Conservation (phyloP, 768 basidiomycete species). For the Leccinum olivaceopallidum region DNA sequence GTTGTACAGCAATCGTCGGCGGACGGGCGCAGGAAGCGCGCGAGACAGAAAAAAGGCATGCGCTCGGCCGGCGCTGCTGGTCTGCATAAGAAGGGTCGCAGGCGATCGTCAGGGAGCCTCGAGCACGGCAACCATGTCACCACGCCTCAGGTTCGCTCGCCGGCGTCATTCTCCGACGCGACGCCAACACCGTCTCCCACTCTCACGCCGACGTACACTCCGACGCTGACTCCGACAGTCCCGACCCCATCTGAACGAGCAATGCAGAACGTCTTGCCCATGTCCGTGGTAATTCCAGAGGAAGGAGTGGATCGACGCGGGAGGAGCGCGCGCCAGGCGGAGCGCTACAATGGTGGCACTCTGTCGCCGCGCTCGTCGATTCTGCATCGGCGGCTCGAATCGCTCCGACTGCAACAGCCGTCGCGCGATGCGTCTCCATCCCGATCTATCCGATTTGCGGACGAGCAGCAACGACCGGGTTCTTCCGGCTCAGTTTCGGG, state of each 20-base stretch:
- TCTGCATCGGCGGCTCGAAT: slow-evolving; percentile 33
- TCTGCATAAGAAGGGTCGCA: slow-evolving; percentile 11
- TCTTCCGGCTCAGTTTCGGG: background rate
- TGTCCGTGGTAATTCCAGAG: background rate
- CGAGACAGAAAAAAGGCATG: slow-evolving; percentile 25
- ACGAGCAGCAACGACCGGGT: slow-evolving; percentile 30
- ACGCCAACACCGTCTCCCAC: background rate
- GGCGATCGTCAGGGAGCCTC: slow-evolving; percentile 12
- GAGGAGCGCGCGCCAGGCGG: slow-evolving; percentile 16
- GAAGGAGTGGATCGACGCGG: slow-evolving; percentile 20
- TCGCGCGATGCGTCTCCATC: slow-evolving; percentile 45
- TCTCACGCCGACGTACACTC: background rate
- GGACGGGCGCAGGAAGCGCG: slow-evolving; percentile 24
- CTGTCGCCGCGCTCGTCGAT: slow-evolving; percentile 23
- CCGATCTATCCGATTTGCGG: slow-evolving; percentile 50
- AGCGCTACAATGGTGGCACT: slow-evolving; percentile 13
- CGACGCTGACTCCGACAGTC: background rate
- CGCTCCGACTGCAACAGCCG: slow-evolving; percentile 19
- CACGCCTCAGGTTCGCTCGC: background rate
- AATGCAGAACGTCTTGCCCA: slow-evolving; percentile 1
- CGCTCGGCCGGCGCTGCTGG: slow-evolving; percentile 4
- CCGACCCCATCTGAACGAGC: slow-evolving; percentile 1
- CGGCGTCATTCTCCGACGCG: background rate
- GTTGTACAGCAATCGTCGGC: slow-evolving; percentile 6
- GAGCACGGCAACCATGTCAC: background rate